Evolutionary conservation across 345 rosid genomes (phyloP).

Genomic region (Eucalyptus curtisii): DNA sequence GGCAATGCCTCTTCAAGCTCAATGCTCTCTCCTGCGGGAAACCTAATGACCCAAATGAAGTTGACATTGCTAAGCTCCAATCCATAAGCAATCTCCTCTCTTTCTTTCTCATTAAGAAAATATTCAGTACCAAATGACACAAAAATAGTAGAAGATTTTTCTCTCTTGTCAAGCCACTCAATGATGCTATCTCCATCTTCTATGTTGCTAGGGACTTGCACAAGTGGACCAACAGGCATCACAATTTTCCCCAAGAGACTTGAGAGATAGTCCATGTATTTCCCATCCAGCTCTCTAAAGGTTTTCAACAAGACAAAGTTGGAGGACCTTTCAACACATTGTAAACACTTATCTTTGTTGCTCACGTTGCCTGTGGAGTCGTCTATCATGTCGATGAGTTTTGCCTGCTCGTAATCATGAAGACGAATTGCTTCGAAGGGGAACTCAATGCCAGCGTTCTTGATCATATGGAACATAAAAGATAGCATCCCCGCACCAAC

Average conservation of each 20-base stretch:
- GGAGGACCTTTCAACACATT: background rate
- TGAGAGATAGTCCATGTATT: slow-evolving; percentile 13
- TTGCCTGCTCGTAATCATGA: background rate
- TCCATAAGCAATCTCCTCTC: slow-evolving; percentile 23
- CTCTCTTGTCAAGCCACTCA: slow-evolving; percentile 17
- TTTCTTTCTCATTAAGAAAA: slow-evolving; percentile 10
- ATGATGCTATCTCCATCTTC: background rate
- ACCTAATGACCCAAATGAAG: slow-evolving; percentile 25
- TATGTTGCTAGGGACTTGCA: background rate
- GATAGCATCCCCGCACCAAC: background rate
- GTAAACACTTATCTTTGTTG: background rate
- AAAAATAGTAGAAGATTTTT: slow-evolving; percentile 4
- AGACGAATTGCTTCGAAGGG: background rate
- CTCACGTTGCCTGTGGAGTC: background rate
- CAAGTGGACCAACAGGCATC: slow-evolving; percentile 21
- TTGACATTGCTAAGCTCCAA: slow-evolving; percentile 15
- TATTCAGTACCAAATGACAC: slow-evolving; percentile 26
- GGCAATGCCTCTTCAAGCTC: slow-evolving; percentile 10
- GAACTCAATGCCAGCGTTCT: background rate
- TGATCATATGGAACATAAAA: background rate
- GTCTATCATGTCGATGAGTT: background rate
- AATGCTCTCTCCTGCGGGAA: background rate
- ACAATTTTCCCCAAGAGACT: slow-evolving; percentile 1
- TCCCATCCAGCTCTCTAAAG: slow-evolving; percentile 19
- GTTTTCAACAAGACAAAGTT: slow-evolving; percentile 8